phyloP scores from a whole-genome alignment of 164 flowering plant species.

The Piper longum region DNA sequence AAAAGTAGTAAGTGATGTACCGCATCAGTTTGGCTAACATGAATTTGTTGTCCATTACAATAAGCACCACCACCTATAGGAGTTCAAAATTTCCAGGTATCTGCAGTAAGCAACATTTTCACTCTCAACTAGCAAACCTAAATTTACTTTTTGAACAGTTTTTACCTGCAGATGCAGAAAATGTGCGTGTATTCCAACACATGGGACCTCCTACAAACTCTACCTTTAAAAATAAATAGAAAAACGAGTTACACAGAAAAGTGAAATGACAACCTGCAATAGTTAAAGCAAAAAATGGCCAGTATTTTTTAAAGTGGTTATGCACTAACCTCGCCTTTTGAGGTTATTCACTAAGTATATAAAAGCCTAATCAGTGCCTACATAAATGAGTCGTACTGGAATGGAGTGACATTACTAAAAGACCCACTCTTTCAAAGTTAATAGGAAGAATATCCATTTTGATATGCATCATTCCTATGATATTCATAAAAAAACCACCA shows the following conservation, averaged over 20 bases:
- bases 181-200: constrained; percentile 90
- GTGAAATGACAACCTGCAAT: neutral
- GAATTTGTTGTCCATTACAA: constrained; percentile 75
- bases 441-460: no score
- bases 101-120: neutral
- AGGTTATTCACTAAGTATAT: neutral
- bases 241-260: constrained; percentile 1
- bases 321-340: neutral
- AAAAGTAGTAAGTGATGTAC: constrained; percentile 17
- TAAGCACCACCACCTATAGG: constrained; percentile 76
- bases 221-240: constrained; percentile 24
- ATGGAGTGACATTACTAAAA: no score
- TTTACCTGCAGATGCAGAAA: constrained; percentile 80
- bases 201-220: constrained; percentile 95
- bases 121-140: neutral
- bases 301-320: neutral
- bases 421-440: no score
- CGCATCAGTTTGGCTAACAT: constrained; percentile 63
- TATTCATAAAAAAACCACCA: no score
- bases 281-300: neutral
- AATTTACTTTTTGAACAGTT: neutral
- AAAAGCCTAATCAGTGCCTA: neutral
- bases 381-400: neutral
- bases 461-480: no score
- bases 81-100: neutral